Evolutionary conservation across 441 rosid genomes (phyloP), one percentile per base, ranked within the genome.

Genomic region (Aleurites moluccanus): DNA sequence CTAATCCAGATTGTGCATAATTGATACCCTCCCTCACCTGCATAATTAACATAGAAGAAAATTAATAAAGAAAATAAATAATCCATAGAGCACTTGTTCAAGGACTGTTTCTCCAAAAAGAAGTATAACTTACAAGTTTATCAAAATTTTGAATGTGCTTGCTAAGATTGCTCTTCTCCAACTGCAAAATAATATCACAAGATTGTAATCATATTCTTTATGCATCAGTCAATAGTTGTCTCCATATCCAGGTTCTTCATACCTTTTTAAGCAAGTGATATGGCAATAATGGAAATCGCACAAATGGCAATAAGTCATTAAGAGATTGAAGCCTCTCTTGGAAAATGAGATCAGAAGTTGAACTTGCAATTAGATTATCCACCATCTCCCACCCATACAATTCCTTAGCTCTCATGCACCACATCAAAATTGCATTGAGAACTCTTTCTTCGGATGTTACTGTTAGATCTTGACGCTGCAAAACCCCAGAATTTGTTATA

Each of bases 391-490:
- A 92, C 70, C 92, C 88, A 73, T 63, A 82, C 33, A 80, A 80
- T 73, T 85, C 92, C 80, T 84, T 84, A 73, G 94, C 88, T 78
- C 90, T 83, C 85, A 87, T 83, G 91, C 89, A 83, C 98, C 98
- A 94, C 93, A 89, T 87, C 77, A 96, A 80, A 77, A 94, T 91
- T 80, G 97, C 96, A 87, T 89, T 84, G 65, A 96, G 90, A 85
- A 94, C 88, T 85, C 89, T 89, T 80, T 94, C 99, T 80, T 96
- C 98, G 20, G 96, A 91, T 70, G 96, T 96, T 77, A 92, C 98
- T 0, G 98, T 94, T 78, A 96, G 84, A 80, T 94, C 97, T 74
- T 89, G 92, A 84, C 89, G 97, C 98, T 94, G 98, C 88, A 84
- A 86, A 83, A 77, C 81, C 74, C 69, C 69, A 86, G 65, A 30